Evolutionary conservation across 495 filamentous ascomycete species (phyloP), one percentile per base, ranked within the genome.

Genomic region (Hypoxylon fragiforme): DNA sequence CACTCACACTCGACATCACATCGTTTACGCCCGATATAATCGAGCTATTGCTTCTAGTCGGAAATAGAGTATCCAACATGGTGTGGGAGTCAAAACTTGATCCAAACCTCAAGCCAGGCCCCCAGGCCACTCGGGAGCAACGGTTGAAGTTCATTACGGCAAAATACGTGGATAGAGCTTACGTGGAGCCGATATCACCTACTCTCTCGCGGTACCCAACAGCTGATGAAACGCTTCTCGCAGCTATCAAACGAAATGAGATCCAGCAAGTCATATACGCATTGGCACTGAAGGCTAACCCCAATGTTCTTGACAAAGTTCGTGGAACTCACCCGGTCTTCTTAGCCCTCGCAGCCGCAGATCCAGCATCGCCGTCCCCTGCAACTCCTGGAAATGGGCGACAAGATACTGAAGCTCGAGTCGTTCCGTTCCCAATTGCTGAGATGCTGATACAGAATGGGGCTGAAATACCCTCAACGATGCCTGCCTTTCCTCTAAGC

Each of bases 11-110:
- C 15, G 94, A 99, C 71, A 94, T 91, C 35, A 89, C 85, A 13
- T 96, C 91, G 1, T 99, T 97, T 70, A 97, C 92, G 0, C 89
- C 89, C 35, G 94, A 99, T 70, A 91, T 96, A 48, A 85, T 97
- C 50, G 95, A 97, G 61, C 82, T 97, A n/a, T 81, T 99, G 9
- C 78, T 96, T 46, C 86, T 91, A 30, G 82, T 97, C 51, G 95
- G 95, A 43, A 99, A 99, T 66, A 82, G 90, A 19, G 83, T 96
- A 18, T 94, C 91, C 54, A 99, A 99, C 66, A 91, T 94, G 85
- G 79, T 99, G 12, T 99, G 90, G 87, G 94, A 99, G 73, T 88
- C 91, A 18, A 92, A 72, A 42, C 76, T 96, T 16, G 89, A 95
- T 54, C 80, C 80, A 15, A 68, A 73, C 16, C 67, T 77, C 24